Percentiles rank a stretch among this genome's conserved stretches.
phyloP scores from a whole-genome alignment of 768 basidiomycete species.

The Rhodotorula paludigena region DNA sequence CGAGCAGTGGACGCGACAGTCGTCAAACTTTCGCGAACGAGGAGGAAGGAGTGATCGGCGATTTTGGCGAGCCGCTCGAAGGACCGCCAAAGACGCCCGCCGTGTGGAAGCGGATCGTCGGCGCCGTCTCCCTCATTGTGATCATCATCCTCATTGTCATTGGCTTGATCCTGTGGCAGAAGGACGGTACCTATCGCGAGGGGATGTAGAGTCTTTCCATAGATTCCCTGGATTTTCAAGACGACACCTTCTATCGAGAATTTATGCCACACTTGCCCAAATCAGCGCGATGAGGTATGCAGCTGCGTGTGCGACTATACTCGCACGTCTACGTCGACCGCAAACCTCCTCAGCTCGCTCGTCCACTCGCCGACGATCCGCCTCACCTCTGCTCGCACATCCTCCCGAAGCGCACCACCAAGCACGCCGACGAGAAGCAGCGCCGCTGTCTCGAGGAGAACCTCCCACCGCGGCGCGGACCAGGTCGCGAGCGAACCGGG shows the following conservation, averaged over 20 bases:
- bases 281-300: neutral
- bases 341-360: neutral
- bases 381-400: slow-evolving; percentile 4
- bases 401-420: neutral
- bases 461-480: slow-evolving; percentile 24
- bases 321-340: neutral
- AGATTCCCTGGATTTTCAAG: no score
- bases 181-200: no score
- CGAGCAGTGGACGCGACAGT: no score
- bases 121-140: neutral
- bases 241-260: no score
- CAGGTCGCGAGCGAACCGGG: neutral
- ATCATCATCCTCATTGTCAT: no score
- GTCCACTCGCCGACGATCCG: slow-evolving; percentile 9
- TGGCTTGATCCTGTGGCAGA: no score
- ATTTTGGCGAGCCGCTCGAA: slow-evolving; percentile 11
- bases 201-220: no score
- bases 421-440: slow-evolving; percentile 5
- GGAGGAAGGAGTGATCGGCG: slow-evolving; percentile 13
- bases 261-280: no score
- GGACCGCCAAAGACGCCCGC: neutral
- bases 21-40: no score
- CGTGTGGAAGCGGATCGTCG: neutral
- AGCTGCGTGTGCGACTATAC: neutral
- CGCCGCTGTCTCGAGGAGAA: slow-evolving; percentile 12